These are phyloP conservation scores for Ustilago esculenta DNA, from an alignment of 1,284 basidiomycete genomes.

Conservation along the genomic window DNA sequence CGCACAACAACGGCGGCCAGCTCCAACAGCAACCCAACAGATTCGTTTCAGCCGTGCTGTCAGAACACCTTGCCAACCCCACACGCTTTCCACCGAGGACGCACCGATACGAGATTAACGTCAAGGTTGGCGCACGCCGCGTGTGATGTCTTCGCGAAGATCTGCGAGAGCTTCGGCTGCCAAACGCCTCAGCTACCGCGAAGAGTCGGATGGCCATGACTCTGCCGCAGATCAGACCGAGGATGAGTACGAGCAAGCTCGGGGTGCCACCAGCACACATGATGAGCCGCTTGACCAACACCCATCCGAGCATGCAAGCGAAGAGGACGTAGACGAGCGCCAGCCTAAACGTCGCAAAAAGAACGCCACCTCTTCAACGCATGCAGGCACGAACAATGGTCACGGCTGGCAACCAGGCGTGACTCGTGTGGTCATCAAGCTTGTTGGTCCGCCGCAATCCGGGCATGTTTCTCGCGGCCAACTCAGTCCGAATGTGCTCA, in stretches of 20 bases:
- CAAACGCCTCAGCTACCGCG: conserved; percentile 33
- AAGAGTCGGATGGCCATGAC: conserved; percentile 23
- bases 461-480: conserved; percentile 78
- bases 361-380: neutral
- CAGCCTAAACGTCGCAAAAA: conserved; percentile 17
- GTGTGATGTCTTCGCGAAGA: conserved; percentile 35
- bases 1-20: too few species aligned
- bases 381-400: neutral
- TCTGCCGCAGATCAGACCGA: conserved; percentile 16
- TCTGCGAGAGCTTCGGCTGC: conserved; percentile 20
- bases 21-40: too few species aligned
- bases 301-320: conserved; percentile 1
- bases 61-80: too few species aligned
- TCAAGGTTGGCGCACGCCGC: neutral
- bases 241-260: conserved; percentile 30
- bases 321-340: conserved; percentile 5
- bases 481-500: conserved; percentile 83
- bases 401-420: conserved; percentile 27
- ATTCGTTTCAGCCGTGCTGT: too few species aligned
- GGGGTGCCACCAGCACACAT: conserved; percentile 15
- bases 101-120: neutral
- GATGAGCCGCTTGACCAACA: conserved; percentile 8
- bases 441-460: conserved; percentile 30
- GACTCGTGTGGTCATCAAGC: conserved; percentile 28
- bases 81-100: too few species aligned